Conservation (phyloP, 208 protist genomes). For the Trichomonas vaginalis region DNA sequence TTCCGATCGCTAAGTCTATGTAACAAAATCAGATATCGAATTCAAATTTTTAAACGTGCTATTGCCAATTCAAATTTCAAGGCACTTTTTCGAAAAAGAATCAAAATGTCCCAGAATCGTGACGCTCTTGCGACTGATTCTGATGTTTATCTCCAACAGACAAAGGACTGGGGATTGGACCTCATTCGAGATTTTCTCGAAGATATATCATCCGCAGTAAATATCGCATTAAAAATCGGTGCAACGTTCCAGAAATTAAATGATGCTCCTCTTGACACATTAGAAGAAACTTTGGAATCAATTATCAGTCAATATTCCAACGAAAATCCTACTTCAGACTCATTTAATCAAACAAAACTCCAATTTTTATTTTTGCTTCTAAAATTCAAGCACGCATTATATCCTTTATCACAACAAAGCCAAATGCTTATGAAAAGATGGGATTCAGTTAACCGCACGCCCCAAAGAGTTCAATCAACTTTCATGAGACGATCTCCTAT, state of each 20-base stretch:
- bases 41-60: too few relatives aligned
- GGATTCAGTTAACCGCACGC: neutral
- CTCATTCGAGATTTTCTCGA: neutral
- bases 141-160: neutral
- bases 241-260: neutral
- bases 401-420: neutral
- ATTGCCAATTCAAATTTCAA: too few relatives aligned
- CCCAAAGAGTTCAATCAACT: neutral
- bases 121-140: neutral
- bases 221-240: neutral
- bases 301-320: neutral
- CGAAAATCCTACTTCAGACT: neutral
- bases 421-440: neutral
- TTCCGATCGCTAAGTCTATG: too few relatives aligned
- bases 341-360: neutral
- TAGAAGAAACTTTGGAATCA: neutral
- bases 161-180: neutral
- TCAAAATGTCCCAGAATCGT: neutral
- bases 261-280: neutral
- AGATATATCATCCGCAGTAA: neutral
- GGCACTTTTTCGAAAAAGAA: neutral
- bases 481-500: neutral
- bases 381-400: neutral
- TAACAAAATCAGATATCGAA: too few relatives aligned
- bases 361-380: neutral